Evolutionary conservation across 73 alveolate species (phyloP), one percentile per base, ranked within the genome.

Genomic region (Paramecium primaurelia): DNA sequence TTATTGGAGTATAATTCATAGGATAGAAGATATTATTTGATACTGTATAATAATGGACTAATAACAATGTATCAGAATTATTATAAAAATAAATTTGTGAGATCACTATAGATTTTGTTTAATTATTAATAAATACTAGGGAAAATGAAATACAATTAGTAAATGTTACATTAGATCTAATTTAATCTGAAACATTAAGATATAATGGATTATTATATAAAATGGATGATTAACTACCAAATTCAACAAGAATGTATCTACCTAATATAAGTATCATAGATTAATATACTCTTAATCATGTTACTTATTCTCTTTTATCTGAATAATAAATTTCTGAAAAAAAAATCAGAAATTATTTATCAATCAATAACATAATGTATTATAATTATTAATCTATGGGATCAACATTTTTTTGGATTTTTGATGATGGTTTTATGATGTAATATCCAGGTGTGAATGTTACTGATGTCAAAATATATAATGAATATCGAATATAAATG

Each of bases 371-470:
- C n/a, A 47, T 80, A 28, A 44, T 80, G 38, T 32, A 44, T 20
- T 80, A 18, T 49, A 25, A 44, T 20, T 80, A 80, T 44, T 14
- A 32, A 20, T 1, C 75, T 38, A 42, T 80, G 44, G 75, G 58
- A 6, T 34, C 75, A 0, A 6, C 25, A 2, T 25, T 80, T 7
- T n/a, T 22, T 80, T 80, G 71, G 71, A 80, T 80, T 6, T 80
- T 80, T 47, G 73, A 80, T 80, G 45, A 80, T 80, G 91, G 91
- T 2, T 49, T 80, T n/a, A 80, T 80, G 75, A 45, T 80, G 28
- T 26, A 80, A 47, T 80, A 80, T 80, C 91, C 91, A 18, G 91
- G 91, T 4, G 16, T 80, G 1, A 80, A 80, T 80, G 91, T 80
- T 1, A 44, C 91, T 14, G 75, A 80, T 25, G 1, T 18, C 2